Evolutionary conservation across 768 basidiomycete species (phyloP).

Genomic region (Calocybe cyanea): DNA sequence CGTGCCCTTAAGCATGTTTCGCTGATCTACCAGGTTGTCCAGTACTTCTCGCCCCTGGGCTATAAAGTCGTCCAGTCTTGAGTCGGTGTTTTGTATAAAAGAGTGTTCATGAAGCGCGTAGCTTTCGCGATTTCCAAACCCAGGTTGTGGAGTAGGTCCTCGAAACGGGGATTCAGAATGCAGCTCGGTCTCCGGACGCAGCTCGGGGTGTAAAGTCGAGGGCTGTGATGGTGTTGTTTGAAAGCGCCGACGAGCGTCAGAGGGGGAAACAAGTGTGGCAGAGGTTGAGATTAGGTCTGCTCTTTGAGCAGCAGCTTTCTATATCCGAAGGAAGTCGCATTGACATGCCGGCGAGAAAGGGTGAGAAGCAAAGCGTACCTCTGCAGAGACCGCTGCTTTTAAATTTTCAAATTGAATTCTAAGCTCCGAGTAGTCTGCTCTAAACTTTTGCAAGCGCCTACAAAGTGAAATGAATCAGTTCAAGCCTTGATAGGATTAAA

Average conservation of each 20-base stretch:
- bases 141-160: slow-evolving; percentile 47
- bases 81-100: slow-evolving; percentile 82
- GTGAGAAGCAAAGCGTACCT: slow-evolving; percentile 29
- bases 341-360: neutral
- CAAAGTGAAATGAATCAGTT: slow-evolving; percentile 2
- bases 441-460: slow-evolving; percentile 92
- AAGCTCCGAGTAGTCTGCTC: slow-evolving; percentile 80
- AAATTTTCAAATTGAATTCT: slow-evolving; percentile 77
- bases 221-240: slow-evolving; percentile 37
- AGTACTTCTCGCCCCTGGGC: slow-evolving; percentile 89
- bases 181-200: slow-evolving; percentile 44
- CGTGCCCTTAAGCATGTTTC: slow-evolving; percentile 94
- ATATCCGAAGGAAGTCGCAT: slow-evolving; percentile 4
- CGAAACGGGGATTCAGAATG: slow-evolving; percentile 87
- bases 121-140: slow-evolving; percentile 59
- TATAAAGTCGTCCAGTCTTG: slow-evolving; percentile 83
- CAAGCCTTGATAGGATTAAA: slow-evolving; percentile 4
- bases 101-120: slow-evolving; percentile 86
- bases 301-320: slow-evolving; percentile 61
- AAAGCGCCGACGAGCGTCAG: slow-evolving; percentile 68
- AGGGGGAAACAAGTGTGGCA: slow-evolving; percentile 36
- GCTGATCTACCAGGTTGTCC: slow-evolving; percentile 89
- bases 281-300: slow-evolving; percentile 59
- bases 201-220: slow-evolving; percentile 52
- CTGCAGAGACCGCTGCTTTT: slow-evolving; percentile 55